phyloP scores from a whole-genome alignment of 176 grass and related monocot genomes.

The Triticum dicoccoides region DNA sequence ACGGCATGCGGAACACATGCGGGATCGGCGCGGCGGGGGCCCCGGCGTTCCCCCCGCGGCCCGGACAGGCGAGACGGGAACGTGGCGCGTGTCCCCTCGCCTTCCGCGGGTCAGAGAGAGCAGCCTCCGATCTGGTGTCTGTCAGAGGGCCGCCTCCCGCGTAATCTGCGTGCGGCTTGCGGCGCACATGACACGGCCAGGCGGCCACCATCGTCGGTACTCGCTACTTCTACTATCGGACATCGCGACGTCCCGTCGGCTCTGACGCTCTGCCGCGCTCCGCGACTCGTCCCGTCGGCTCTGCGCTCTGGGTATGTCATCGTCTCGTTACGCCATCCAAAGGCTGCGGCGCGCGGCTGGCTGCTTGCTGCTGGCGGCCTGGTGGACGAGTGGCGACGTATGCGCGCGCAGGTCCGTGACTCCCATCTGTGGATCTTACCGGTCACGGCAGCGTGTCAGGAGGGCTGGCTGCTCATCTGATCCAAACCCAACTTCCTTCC shows the following conservation, averaged over 20 bases:
- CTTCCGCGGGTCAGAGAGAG: not conserved
- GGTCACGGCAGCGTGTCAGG: slow-evolving; percentile 25
- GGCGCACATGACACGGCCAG: not conserved
- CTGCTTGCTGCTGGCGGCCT: not conserved
- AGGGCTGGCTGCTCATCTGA: not conserved
- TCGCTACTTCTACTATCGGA: not conserved
- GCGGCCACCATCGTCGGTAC: too few relatives aligned
- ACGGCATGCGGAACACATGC: slow-evolving; percentile 20
- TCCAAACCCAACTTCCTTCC: not conserved
- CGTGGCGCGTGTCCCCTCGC: slow-evolving; percentile 28
- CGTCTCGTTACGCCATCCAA: slow-evolving; percentile 18
- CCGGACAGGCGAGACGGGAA: not conserved
- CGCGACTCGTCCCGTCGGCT: slow-evolving; percentile 20
- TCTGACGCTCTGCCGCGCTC: not conserved
- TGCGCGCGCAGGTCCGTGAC: slow-evolving; percentile 19
- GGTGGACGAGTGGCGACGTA: not conserved
- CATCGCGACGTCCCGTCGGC: slow-evolving; percentile 4
- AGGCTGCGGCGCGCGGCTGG: slow-evolving; percentile 9
- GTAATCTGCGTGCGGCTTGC: not conserved
- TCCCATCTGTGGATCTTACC: slow-evolving; percentile 21
- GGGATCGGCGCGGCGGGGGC: not conserved
- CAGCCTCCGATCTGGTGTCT: not conserved
- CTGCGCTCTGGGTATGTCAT: not conserved
- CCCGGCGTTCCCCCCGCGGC: not conserved
- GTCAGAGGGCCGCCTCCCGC: not conserved